A percentile compares a stretch with the other conserved stretches of the same genome.
Conservation (phyloP, 768 basidiomycete genomes). For the Kwoniella dendrophila region DNA sequence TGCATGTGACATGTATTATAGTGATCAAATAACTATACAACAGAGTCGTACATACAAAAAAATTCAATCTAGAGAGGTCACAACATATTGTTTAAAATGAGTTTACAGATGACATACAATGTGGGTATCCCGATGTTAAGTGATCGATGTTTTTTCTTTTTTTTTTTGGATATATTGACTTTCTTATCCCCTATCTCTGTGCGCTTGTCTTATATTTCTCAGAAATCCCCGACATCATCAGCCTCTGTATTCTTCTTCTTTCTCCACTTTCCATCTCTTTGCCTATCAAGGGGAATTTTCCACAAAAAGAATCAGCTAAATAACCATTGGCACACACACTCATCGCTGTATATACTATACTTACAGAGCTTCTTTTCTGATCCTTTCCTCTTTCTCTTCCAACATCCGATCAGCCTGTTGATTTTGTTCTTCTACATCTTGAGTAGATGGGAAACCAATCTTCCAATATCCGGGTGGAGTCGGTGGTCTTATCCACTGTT, state of each 20-base stretch:
- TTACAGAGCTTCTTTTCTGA: conserved; percentile 66
- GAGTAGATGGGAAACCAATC: conserved; percentile 86
- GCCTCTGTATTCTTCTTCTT: conserved; percentile 29
- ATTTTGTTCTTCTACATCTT: conserved; percentile 77
- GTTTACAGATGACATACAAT: too few relatives aligned
- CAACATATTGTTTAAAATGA: too few relatives aligned
- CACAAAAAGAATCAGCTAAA: background rate
- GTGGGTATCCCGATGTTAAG: too few relatives aligned
- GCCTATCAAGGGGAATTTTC: conserved; percentile 3
- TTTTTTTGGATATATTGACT: too few relatives aligned
- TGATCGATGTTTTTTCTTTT: too few relatives aligned
- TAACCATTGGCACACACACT: background rate
- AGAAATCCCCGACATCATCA: background rate
- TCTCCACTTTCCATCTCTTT: conserved; percentile 39
- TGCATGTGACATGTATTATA: too few relatives aligned
- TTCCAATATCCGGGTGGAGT: conserved; percentile 89
- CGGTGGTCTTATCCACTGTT: conserved; percentile 67
- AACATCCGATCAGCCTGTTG: conserved; percentile 72
- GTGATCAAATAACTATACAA: too few relatives aligned
- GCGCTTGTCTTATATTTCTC: background rate
- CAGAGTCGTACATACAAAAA: too few relatives aligned
- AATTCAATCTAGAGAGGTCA: too few relatives aligned
- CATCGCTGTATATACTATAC: conserved; percentile 34
- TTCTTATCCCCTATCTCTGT: too few relatives aligned
- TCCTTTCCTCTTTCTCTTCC: conserved; percentile 63